Evolutionary conservation across 129 eudicot species (phyloP), one percentile per base, ranked within the genome.

Genomic region (Deinandra increscens): DNA sequence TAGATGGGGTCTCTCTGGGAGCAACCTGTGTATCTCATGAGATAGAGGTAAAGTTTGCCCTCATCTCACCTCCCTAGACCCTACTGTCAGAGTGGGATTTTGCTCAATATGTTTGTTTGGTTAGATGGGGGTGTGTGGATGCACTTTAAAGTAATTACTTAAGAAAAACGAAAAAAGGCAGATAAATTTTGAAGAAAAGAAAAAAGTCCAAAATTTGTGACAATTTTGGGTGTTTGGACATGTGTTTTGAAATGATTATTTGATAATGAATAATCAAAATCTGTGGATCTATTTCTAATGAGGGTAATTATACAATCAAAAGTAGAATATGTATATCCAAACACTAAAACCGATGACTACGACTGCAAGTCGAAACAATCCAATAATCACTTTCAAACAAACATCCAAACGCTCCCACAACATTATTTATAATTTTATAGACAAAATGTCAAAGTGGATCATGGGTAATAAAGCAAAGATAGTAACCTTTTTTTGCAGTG

Each of bases 401-500:
- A 41, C 54, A 70, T 20, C 75, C 53, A 51, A 69, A 54, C 20
- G 53, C 44, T 51, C 38, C 10, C 36, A 55, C 39, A 70, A 19
- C 15, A 38, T 22, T 3, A 69, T 18, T 18, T 33, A 13, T 22
- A 54, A 9, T 54, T 18, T 18, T 33, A 13, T 22, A 54, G n/a
- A 31, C 19, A 9, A 18, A 19, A 13, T 43, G 17, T 31, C 4
- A 37, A 26, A 34, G 70, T 14, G 34, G 10, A 34, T 36, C 56
- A 49, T 6, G 0, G 14, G 19, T 48, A 26, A 22, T 5, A 19
- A 61, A 78, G 26, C 34, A 71, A 45, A 13, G 70, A 77, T 50
- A 5, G 6, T 41, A 62, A 94, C 99, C 99, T 94, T 77, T 94
- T 94, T 75, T 94, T 94, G 81, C 99, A 94, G 74, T 90, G 99